phyloP scores from a whole-genome alignment of 2,329 filamentous ascomycete genomes.

The Ambrosiella xylebori region DNA sequence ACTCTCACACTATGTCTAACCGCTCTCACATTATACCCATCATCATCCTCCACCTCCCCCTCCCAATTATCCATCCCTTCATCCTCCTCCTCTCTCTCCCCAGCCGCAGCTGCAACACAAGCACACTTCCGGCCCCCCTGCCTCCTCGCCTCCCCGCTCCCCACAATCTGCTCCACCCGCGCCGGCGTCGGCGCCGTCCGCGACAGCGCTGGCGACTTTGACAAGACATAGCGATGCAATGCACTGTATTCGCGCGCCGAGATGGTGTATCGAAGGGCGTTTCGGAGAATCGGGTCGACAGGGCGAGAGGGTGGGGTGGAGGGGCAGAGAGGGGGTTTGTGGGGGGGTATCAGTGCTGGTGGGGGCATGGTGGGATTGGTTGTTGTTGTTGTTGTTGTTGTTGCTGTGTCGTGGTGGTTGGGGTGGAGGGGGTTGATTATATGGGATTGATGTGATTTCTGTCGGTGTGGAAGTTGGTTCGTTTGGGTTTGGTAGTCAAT shows the following conservation, averaged over 20 bases:
- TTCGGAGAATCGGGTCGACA: constrained; percentile 58
- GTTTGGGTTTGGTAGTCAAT: too few relatives aligned
- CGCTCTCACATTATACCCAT: constrained; percentile 54
- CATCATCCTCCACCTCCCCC: constrained; percentile 16
- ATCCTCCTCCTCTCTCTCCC: constrained; percentile 19
- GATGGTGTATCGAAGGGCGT: constrained; percentile 74
- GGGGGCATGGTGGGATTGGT: too few relatives aligned
- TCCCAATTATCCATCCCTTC: constrained; percentile 13
- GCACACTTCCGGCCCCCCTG: constrained; percentile 3
- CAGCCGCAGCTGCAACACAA: constrained; percentile 17
- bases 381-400: too few relatives aligned
- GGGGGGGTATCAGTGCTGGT: neutral
- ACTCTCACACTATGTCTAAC: constrained; percentile 34
- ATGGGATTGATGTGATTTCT: too few relatives aligned
- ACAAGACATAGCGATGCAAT: constrained; percentile 68
- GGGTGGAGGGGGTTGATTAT: too few relatives aligned
- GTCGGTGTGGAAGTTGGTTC: too few relatives aligned
- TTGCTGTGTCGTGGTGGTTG: too few relatives aligned
- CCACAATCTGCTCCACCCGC: constrained; percentile 28
- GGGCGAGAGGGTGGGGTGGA: constrained; percentile 10
- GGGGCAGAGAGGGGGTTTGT: neutral
- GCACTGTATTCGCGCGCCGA: constrained; percentile 70
- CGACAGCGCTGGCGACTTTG: constrained; percentile 44
- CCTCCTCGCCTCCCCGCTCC: neutral
- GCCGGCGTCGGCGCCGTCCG: constrained; percentile 38